phyloP scores from a whole-genome alignment of 768 basidiomycete species.

The Leccinum boreale region DNA sequence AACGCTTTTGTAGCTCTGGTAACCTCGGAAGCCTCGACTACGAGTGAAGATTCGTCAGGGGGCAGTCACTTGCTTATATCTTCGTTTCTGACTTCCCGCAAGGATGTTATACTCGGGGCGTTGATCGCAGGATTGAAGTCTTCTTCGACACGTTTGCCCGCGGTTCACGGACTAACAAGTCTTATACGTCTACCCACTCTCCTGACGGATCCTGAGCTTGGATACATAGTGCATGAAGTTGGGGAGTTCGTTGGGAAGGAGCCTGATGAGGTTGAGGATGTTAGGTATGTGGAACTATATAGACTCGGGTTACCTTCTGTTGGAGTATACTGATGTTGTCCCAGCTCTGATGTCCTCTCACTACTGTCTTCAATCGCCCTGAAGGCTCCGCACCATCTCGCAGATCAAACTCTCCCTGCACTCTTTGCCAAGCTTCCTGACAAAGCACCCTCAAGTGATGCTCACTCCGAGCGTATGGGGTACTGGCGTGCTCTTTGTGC shows the following conservation, averaged over 20 bases:
- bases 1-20: slow-evolving; percentile 33
- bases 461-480: slow-evolving; percentile 51
- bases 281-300: slow-evolving; percentile 36
- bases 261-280: slow-evolving; percentile 51
- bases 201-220: slow-evolving; percentile 69
- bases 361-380: slow-evolving; percentile 62
- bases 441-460: slow-evolving; percentile 51
- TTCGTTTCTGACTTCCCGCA: slow-evolving; percentile 52
- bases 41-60: slow-evolving; percentile 29
- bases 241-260: slow-evolving; percentile 59
- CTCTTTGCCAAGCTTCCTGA: slow-evolving; percentile 78
- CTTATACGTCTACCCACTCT: slow-evolving; percentile 63
- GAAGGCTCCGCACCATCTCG: slow-evolving; percentile 60
- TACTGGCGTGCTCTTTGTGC: slow-evolving; percentile 68
- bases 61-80: slow-evolving; percentile 14
- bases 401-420: slow-evolving; percentile 73
- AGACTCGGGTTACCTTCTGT: not conserved
- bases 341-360: slow-evolving; percentile 57
- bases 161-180: slow-evolving; percentile 62
- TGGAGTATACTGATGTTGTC: not conserved
- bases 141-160: slow-evolving; percentile 49
- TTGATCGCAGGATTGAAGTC: slow-evolving; percentile 57
- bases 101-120: slow-evolving; percentile 72
- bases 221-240: slow-evolving; percentile 73
- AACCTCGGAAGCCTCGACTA: not conserved